Evolutionary conservation across 1,284 basidiomycete genomes (phyloP).

Genomic region (Fomes fomentarius): DNA sequence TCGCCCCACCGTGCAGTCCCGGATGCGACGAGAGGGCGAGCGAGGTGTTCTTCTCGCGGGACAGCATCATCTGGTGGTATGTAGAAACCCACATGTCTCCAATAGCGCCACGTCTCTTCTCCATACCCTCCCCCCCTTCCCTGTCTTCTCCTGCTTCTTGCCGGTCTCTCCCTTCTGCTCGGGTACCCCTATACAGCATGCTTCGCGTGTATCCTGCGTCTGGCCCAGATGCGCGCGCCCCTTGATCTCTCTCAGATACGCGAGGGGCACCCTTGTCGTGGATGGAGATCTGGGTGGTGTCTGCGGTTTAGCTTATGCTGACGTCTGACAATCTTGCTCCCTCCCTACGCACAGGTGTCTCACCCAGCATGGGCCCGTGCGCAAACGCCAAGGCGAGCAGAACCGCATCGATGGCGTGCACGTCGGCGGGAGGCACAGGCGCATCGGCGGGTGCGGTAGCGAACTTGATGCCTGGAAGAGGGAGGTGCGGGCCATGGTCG

Average conservation of each 20-base stretch:
- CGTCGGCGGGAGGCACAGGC: constrained; percentile 30
- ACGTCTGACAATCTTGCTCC: not conserved
- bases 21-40: constrained; percentile 53
- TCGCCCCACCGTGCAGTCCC: constrained; percentile 46
- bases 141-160: not conserved
- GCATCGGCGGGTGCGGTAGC: constrained; percentile 28
- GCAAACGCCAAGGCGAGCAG: constrained; percentile 26
- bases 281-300: no score
- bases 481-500: not conserved
- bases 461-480: constrained; percentile 20
- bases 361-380: constrained; percentile 40
- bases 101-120: no score
- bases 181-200: no score
- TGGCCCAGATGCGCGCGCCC: no score
- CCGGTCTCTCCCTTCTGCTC: no score
- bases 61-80: constrained; percentile 65
- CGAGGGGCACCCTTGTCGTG: no score
- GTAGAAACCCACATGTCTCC: no score
- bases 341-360: constrained; percentile 33
- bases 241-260: no score
- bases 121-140: no score
- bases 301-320: not conserved
- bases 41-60: constrained; percentile 49
- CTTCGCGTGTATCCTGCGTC: no score
- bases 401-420: constrained; percentile 23